These are phyloP conservation scores for Neofusicoccum kwambonambiense DNA, from an alignment of 2,329 filamentous ascomycete genomes.

Conservation along the genomic window DNA sequence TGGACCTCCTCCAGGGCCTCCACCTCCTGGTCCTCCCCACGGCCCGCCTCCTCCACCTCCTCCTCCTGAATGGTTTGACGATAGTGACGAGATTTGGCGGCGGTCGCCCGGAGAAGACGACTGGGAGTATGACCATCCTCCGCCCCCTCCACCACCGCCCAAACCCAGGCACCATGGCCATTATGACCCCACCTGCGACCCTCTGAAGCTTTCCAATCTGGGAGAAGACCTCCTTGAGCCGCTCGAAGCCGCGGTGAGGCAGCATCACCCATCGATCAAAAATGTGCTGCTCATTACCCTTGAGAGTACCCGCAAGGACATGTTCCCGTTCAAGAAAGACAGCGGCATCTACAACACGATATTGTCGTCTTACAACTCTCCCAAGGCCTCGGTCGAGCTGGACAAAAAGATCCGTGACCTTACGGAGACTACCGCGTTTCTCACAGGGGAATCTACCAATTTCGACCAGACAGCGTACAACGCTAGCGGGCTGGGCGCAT, in stretches of 20 bases:
- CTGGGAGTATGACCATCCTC: neutral
- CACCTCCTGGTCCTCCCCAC: neutral
- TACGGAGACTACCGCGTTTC: constrained; percentile 33
- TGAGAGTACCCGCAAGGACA: constrained; percentile 43
- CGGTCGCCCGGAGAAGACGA: neutral
- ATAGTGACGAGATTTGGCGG: neutral
- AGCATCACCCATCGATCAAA: constrained; percentile 34
- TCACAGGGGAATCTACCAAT: constrained; percentile 37
- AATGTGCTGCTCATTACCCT: constrained; percentile 40
- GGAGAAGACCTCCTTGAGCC: constrained; percentile 31
- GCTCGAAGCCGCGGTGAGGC: constrained; percentile 30
- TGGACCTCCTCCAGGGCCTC: neutral
- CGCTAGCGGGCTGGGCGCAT: neutral
- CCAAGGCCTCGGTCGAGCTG: constrained; percentile 21
- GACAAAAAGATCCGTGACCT: constrained; percentile 30
- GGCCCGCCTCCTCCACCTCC: neutral
- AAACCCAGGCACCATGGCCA: neutral
- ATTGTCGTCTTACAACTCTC: constrained; percentile 25
- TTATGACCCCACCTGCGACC: constrained; percentile 37
- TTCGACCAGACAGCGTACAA: neutral
- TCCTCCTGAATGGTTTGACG: neutral
- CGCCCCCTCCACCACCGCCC: neutral
- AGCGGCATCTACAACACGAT: constrained; percentile 35
- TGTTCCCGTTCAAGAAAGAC: constrained; percentile 40
- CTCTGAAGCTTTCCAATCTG: constrained; percentile 40